phyloP scores from a whole-genome alignment of 345 rosid species.

The Gynandropsis gynandra region DNA sequence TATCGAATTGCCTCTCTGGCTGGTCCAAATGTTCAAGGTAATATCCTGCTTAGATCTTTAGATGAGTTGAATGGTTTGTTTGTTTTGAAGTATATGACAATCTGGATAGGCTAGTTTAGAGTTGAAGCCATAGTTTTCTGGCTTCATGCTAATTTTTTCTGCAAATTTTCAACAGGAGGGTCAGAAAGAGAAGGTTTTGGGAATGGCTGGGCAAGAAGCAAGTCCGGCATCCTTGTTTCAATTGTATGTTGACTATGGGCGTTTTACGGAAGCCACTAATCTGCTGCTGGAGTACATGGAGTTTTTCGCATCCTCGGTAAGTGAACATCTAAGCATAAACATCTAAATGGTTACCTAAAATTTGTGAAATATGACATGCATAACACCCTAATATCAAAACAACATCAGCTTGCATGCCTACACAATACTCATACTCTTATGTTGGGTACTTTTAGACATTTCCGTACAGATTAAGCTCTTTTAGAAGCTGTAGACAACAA shows the following conservation, averaged over 20 bases:
- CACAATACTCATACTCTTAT: not conserved
- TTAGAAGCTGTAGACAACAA: not conserved
- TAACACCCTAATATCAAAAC: no score
- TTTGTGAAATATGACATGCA: no score
- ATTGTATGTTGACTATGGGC: slow-evolving; percentile 63
- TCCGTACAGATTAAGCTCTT: no score
- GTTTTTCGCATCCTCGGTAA: slow-evolving; percentile 68
- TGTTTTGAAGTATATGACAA: not conserved
- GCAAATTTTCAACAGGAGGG: slow-evolving; percentile 49
- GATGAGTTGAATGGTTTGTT: slow-evolving; percentile 5
- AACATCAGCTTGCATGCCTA: not conserved
- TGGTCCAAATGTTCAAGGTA: slow-evolving; percentile 94
- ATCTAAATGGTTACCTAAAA: no score
- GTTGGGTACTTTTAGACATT: not conserved
- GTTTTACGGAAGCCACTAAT: slow-evolving; percentile 78
- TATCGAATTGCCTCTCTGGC: slow-evolving; percentile 92
- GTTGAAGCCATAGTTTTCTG: not conserved
- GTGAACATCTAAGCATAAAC: slow-evolving; percentile 12
- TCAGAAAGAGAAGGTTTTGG: slow-evolving; percentile 53
- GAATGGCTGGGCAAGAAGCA: slow-evolving; percentile 75
- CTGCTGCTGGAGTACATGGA: slow-evolving; percentile 66
- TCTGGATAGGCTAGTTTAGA: no score
- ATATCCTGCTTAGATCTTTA: slow-evolving; percentile 18
- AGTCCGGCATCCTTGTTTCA: slow-evolving; percentile 74
- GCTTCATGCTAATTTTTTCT: slow-evolving; percentile 6